Base-by-base conservation (phyloP, 495 filamentous ascomycete genomes). In the Gamarada debralockiae region DNA sequence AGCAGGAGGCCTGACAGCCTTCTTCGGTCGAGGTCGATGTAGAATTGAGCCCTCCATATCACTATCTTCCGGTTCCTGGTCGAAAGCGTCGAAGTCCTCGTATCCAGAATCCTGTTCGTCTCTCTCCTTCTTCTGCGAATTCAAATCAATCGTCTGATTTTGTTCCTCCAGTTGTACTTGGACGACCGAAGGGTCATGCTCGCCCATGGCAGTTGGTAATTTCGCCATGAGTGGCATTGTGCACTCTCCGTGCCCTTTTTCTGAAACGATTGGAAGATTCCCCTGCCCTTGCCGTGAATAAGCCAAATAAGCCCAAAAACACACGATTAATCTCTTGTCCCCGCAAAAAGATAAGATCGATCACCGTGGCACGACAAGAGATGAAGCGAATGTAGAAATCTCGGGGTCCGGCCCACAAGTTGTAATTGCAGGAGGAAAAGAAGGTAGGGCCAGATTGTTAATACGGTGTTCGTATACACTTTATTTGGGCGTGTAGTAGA, bases 41-140 rank as follows among this genome's bases (percentile, higher is more conserved):
- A 63, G 13, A 1, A 59, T 52, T 3, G 53, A 55, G 40, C 56
- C 60, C n/a, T 63, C 60, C 56, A 63, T 59, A 33, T 62, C 56
- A 18, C 48, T 54, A 25, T 55, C 55, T 22, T 48, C 21, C 18
- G 27, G 40, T 38, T 61, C 58, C 22, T 51, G 45, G 50, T 58
- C 24, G 34, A 24, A 49, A 9, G 57, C 55, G 3, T 58, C 40
- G 17, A 57, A 61, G 23, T 57, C 40, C 22, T 57, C 50, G 54
- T 54, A 61, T 1, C 54, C 40, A 36, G 15, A 17, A 42, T 39
- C 48, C 15, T 31, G 24, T 15, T 56, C 58, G 41, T 50, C 36
- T 36, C 18, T 56, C 58, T 41, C 45, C 36, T 39, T 6, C 36
- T 18, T 6, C n/a, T n/a, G n/a, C n/a, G n/a, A n/a, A n/a, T n/a